Base-by-base conservation (phyloP, 148 eudicot genomes). In the Camellia granthamiana region DNA sequence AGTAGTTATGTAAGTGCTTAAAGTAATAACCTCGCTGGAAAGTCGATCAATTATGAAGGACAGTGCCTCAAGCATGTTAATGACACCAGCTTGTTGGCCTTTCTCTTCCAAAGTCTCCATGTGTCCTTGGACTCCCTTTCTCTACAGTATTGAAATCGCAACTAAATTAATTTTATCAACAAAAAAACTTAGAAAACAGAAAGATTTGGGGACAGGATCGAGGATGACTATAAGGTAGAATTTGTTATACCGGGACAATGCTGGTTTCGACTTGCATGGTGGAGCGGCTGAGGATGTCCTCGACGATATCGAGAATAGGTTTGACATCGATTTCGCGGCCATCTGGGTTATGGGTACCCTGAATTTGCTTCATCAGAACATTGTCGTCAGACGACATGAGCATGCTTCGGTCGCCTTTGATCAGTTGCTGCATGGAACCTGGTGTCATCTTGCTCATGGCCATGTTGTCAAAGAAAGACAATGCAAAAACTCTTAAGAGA, bases 231-330 rank as follows among this genome's bases (percentile, higher is more conserved):
- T 30, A 1, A 30, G 38, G 38, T 30, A 1, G 38, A 30, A 30
- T 30, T 30, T 30, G 38, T 30, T 7, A 44, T 43, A 80, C 83
- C 78, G 43, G 65, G 7, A 11, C 54, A 65, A 80, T 7, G 6
- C 10, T 5, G 38, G 38, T 30, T n/a, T 74, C 73, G 9, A 55
- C 73, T 1, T 16, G 65, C 43, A 80, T 58, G 1, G 71, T 80
- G 65, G 83, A 55, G 51, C 80, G 83, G 21, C 21, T 49, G 16
- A 85, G 74, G 67, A 85, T 80, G 42, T 85, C 85, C 77, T 85
- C 81, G 13, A 80, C 85, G 62, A 85, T 64, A n/a, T 18, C 56
- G 12, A 85, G 81, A 70, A 85, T 58, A 14, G 84, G 85, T 66
- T 43, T 80, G 14, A 74, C 79, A 42, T 80, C 75, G 8, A 83